These are phyloP conservation scores for Eucalyptus brandiana DNA, from an alignment of 345 rosid genomes.

Conservation along the genomic window DNA sequence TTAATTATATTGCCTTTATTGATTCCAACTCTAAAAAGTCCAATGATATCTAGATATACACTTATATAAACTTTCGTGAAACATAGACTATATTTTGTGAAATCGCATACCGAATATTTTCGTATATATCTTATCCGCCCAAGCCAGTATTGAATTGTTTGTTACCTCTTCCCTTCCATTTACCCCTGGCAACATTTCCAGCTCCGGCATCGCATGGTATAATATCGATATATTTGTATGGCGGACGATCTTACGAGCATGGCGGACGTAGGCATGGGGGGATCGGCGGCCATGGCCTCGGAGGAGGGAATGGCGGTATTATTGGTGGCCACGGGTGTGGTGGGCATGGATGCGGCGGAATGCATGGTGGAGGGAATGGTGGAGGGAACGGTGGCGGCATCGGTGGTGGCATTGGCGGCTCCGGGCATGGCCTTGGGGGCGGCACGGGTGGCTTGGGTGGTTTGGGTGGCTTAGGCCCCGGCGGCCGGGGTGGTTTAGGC, in stretches of 20 bases:
- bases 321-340: not conserved
- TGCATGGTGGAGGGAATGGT: not conserved
- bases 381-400: not conserved
- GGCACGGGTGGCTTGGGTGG: not conserved
- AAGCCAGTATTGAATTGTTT: not conserved
- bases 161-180: not conserved
- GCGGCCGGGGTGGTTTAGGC: not conserved
- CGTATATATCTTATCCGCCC: not conserved
- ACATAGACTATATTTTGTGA: not conserved
- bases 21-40: not conserved
- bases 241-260: not conserved
- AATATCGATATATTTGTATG: not conserved
- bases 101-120: too few species aligned
- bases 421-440: not conserved
- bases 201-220: not conserved
- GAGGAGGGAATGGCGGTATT: not conserved
- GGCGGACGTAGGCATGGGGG: not conserved
- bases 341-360: not conserved
- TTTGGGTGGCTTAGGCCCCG: not conserved
- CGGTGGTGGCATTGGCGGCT: not conserved
- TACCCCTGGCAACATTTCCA: not conserved
- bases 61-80: not conserved
- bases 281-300: not conserved
- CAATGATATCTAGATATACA: not conserved
- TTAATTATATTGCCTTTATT: not conserved